phyloP scores from a whole-genome alignment of 2,329 filamentous ascomycete genomes.

The Fusarium sambucinum region DNA sequence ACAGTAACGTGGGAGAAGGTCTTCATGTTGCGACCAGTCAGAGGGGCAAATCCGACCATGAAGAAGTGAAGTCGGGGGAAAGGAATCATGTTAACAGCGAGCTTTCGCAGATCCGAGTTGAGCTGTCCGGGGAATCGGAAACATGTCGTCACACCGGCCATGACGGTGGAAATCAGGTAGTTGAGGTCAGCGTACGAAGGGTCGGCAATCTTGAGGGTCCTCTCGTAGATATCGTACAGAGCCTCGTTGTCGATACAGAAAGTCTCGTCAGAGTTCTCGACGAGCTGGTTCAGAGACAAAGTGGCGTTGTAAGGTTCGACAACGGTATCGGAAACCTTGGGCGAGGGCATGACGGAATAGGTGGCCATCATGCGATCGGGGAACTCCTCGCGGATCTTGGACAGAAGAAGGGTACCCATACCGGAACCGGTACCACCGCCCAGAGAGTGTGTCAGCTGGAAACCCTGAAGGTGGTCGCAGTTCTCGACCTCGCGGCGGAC shows the following conservation, averaged over 20 bases:
- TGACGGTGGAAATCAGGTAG: conserved; percentile 98
- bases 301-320: conserved; percentile 99
- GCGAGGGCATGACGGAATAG: conserved; percentile 97
- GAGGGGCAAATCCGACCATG: conserved; percentile 99
- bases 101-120: conserved; percentile 99
- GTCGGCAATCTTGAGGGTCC: conserved; percentile 97
- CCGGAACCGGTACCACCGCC: conserved; percentile 99
- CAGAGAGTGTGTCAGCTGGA: conserved; percentile 99
- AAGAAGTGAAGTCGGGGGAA: conserved; percentile 99
- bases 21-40: conserved; percentile 85
- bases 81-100: conserved; percentile 99
- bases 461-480: conserved; percentile 99
- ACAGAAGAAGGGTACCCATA: conserved; percentile 99
- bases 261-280: conserved; percentile 99
- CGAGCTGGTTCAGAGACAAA: conserved; percentile 97
- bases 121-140: conserved; percentile 99
- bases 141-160: conserved; percentile 99
- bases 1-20: conserved; percentile 98
- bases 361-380: conserved; percentile 99
- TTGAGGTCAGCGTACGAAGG: conserved; percentile 99
- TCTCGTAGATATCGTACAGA: conserved; percentile 99
- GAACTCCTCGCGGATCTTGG: conserved; percentile 99
- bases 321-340: conserved; percentile 99
- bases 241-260: conserved; percentile 99
- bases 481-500: conserved; percentile 98